phyloP scores from a whole-genome alignment of 192 early-diverging fungal genomes.

The Podila verticillata region DNA sequence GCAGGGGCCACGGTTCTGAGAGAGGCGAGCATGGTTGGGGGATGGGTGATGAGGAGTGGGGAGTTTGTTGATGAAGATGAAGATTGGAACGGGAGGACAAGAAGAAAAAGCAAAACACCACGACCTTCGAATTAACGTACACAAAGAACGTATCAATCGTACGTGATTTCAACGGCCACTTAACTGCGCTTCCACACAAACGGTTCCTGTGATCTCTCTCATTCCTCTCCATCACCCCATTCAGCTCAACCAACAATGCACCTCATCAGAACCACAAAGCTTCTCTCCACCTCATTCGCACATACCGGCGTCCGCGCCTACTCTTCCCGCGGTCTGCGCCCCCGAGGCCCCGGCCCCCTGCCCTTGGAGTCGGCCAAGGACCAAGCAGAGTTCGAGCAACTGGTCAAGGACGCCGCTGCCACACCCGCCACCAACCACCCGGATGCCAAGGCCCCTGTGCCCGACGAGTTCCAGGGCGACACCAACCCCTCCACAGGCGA shows the following conservation, averaged over 20 bases:
- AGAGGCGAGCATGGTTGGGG: constrained; percentile 28
- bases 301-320: background rate
- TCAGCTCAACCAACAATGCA: background rate
- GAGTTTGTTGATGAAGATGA: constrained; percentile 3
- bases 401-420: constrained; percentile 60
- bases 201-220: background rate
- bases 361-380: constrained; percentile 73
- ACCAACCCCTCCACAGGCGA: constrained; percentile 83
- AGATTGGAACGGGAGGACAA: background rate
- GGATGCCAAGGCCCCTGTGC: constrained; percentile 57
- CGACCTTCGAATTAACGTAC: constrained; percentile 5
- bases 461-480: constrained; percentile 75
- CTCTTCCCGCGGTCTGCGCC: constrained; percentile 17
- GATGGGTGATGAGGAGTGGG: constrained; percentile 27
- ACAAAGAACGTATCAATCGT: background rate
- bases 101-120: constrained; percentile 3
- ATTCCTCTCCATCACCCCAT: background rate
- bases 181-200: background rate
- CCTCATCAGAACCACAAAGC: background rate
- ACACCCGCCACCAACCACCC: constrained; percentile 51
- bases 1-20: constrained; percentile 38
- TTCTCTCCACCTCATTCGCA: background rate
- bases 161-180: background rate
- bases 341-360: constrained; percentile 65
- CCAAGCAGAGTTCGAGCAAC: constrained; percentile 78